These are phyloP conservation scores for Pythium volutum DNA, from an alignment of 352 stramenopile genomes.

Conservation along the genomic window DNA sequence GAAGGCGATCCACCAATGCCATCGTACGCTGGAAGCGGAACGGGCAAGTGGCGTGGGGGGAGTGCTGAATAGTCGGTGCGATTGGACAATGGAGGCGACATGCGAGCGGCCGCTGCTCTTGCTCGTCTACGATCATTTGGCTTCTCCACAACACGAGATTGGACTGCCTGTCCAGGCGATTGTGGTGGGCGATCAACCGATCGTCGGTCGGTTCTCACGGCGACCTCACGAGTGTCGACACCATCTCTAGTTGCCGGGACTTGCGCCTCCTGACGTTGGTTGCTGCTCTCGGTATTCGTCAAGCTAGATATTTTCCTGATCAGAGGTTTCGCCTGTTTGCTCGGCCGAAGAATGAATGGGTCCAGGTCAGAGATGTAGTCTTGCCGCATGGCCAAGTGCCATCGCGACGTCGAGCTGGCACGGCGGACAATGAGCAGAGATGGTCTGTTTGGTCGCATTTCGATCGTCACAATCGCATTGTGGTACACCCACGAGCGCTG, in stretches of 20 bases:
- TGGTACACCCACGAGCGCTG: slow-evolving; percentile 24
- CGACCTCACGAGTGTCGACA: background rate
- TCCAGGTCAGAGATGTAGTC: slow-evolving; percentile 2
- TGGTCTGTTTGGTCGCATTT: slow-evolving; percentile 10
- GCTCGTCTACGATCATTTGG: background rate
- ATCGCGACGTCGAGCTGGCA: slow-evolving; percentile 23
- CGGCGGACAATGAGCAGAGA: slow-evolving; percentile 22
- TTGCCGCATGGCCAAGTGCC: slow-evolving; percentile 22
- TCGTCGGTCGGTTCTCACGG: background rate
- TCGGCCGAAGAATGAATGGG: background rate
- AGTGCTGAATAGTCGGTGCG: background rate
- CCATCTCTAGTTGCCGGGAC: background rate
- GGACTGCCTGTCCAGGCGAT: background rate
- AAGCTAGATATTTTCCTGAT: background rate
- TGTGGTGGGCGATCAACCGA: background rate
- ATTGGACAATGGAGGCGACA: background rate
- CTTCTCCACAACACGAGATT: background rate
- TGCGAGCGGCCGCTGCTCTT: background rate
- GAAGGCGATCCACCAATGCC: slow-evolving; percentile 74
- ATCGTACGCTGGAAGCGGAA: slow-evolving; percentile 78
- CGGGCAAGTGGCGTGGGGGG: slow-evolving; percentile 28
- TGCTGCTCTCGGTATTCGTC: background rate
- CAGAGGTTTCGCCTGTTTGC: background rate
- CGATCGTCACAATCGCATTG: slow-evolving; percentile 26
- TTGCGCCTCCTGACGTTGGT: background rate